Evolutionary conservation across 495 filamentous ascomycete species (phyloP), one percentile per base, ranked within the genome.

Genomic region (Articulospora tetracladia): DNA sequence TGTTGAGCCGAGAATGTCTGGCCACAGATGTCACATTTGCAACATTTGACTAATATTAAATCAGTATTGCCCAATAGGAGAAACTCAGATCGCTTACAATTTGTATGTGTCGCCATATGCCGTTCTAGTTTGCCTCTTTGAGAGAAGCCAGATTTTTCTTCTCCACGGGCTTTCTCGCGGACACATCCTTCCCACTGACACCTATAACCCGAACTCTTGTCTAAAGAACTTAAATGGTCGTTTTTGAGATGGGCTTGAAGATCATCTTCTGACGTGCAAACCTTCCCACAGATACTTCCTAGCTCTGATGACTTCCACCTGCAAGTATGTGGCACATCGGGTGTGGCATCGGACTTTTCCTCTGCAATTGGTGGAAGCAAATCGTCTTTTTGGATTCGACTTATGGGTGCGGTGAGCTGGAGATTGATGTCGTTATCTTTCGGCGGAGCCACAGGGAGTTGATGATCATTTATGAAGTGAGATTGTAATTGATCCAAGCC

Each of bases 101-200:
- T 78, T 39, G 83, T 84, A 66, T 87, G 84, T 0, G 81, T 83
- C 44, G 84, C 78, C 67, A 86, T 78, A 66, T 87, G 84, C 23
- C 84, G 75, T 58, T 83, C 79, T 19, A 87, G 76, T 66, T 87
- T 87, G 62, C 82, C 83, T 55, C 76, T 73, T 61, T 83, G 79
- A 41, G 75, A 71, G 68, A 86, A 81, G 54, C 64, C 67, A 28
- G 47, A 19, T 39, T 64, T 58, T 24, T 55, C 53, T 6, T 30
- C 58, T 11, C 63, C 53, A 52, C 32, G 28, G 7, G 77, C 79
- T 26, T 72, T 64, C 32, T 66, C 71, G 51, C 70, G 73, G 53
- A 62, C 62, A 60, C 83, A 83, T 1, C 76, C 71, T 15, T 73
- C 68, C 79, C 79, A 82, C 27, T 68, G 52, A 51, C 79, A 82